phyloP scores from a whole-genome alignment of 2,329 filamentous ascomycete genomes.

The Scortechinia acanthostroma region DNA sequence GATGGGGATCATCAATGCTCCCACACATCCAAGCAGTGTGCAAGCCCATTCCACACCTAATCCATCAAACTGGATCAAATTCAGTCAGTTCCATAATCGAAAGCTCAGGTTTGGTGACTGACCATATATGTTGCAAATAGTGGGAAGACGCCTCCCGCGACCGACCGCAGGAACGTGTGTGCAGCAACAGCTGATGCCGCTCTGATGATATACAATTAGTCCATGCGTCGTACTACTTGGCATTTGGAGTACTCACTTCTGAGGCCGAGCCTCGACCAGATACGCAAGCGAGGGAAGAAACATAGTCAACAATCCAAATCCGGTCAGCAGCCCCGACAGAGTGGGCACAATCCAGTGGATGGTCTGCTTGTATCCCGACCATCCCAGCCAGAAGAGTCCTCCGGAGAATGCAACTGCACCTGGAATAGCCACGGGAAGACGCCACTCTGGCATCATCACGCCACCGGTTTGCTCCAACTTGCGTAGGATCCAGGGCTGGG shows the following conservation, averaged over 20 bases:
- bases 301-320: slow-evolving; percentile 75
- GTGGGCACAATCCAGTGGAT: slow-evolving; percentile 62
- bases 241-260: slow-evolving; percentile 33
- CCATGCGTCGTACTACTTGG: slow-evolving; percentile 6
- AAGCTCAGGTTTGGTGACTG: too few species aligned
- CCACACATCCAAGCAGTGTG: slow-evolving; percentile 55
- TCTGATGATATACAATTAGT: slow-evolving; percentile 5
- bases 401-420: slow-evolving; percentile 52
- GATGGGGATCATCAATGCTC: slow-evolving; percentile 48
- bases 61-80: too few species aligned
- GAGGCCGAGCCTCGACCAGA: slow-evolving; percentile 68
- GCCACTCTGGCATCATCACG: slow-evolving; percentile 60
- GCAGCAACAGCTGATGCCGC: slow-evolving; percentile 76
- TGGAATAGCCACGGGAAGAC: slow-evolving; percentile 51
- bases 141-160: slow-evolving; percentile 74
- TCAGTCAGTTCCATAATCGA: too few species aligned
- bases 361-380: slow-evolving; percentile 50
- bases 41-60: slow-evolving; percentile 55
- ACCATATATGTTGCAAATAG: slow-evolving; percentile 71
- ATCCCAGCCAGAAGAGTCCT: slow-evolving; percentile 74
- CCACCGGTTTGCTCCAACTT: slow-evolving; percentile 64
- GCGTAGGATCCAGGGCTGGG: slow-evolving; percentile 60
- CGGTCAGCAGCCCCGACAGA: slow-evolving; percentile 54
- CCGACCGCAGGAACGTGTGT: slow-evolving; percentile 73
- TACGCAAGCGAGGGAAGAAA: slow-evolving; percentile 79